These are phyloP conservation scores for Suzukiozyma palmioleophila DNA, from an alignment of 1,139 yeast species.

Conservation along the genomic window DNA sequence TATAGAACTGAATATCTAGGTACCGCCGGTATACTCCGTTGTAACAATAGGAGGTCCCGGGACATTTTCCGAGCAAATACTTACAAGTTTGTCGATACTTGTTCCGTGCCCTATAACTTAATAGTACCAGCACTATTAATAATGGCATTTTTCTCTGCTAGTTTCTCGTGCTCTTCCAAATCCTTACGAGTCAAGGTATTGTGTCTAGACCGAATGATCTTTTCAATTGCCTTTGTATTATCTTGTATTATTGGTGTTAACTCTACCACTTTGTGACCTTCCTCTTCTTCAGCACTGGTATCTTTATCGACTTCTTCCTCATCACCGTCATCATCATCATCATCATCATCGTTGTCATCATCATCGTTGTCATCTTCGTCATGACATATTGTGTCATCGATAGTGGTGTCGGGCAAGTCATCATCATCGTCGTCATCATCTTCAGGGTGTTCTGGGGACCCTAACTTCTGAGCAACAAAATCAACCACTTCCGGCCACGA, in stretches of 20 bases:
- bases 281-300: not conserved
- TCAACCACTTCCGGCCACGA: slow-evolving; percentile 29
- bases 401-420: slow-evolving; percentile 8
- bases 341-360: slow-evolving; percentile 2
- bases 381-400: slow-evolving; percentile 1
- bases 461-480: slow-evolving; percentile 22
- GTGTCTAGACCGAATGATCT: slow-evolving; percentile 6
- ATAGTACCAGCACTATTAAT: slow-evolving; percentile 13
- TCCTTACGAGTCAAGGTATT: slow-evolving; percentile 12
- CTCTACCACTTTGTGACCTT: not conserved
- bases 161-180: slow-evolving; percentile 14
- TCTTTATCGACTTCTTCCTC: not conserved
- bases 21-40: too few species aligned
- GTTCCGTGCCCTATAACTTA: not conserved
- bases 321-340: slow-evolving; percentile 1
- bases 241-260: not conserved
- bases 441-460: slow-evolving; percentile 18
- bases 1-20: too few species aligned
- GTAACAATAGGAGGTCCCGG: too few species aligned
- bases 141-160: slow-evolving; percentile 18
- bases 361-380: slow-evolving; percentile 6
- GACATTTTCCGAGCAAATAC: too few species aligned
- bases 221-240: slow-evolving; percentile 1
- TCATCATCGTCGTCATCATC: slow-evolving; percentile 13
- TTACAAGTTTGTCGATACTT: not conserved